Percentiles rank a stretch among this genome's conserved stretches.
Conservation (phyloP, 441 rosid species). For the Jatropha podagrica region DNA sequence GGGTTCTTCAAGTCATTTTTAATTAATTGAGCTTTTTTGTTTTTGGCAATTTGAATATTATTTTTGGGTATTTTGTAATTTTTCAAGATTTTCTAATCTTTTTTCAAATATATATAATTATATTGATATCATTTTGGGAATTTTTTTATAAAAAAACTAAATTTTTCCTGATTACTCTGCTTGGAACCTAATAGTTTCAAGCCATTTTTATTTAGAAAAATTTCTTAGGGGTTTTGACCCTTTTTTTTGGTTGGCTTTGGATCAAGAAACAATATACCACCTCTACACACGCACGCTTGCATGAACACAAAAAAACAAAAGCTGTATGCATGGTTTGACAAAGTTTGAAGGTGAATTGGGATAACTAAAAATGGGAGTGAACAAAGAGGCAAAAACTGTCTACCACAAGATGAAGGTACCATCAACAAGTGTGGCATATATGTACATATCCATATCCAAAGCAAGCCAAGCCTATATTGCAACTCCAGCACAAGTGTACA, state of each 20-base stretch:
- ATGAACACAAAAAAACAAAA: not conserved
- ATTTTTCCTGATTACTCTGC: not conserved
- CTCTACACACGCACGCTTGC: not conserved
- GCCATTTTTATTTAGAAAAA: not conserved
- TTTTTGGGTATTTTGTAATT: not conserved
- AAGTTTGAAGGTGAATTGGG: not conserved
- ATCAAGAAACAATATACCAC: not conserved
- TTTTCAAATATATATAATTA: not conserved
- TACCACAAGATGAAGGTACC: not conserved
- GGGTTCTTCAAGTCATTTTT: not conserved
- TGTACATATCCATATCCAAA: not conserved
- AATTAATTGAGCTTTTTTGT: too few relatives aligned
- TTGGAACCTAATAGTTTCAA: not conserved
- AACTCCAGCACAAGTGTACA: conserved; percentile 2
- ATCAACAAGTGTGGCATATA: not conserved
- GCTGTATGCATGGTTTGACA: not conserved
- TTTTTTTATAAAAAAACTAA: not conserved
- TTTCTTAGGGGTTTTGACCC: not conserved
- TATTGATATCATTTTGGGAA: not conserved
- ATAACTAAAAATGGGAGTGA: not conserved
- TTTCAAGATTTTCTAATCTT: not conserved
- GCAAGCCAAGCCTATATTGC: not conserved
- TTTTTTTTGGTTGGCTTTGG: not conserved
- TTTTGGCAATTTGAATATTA: not conserved
- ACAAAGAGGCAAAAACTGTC: not conserved